A percentile compares a stretch with the other conserved stretches of the same genome.
These are phyloP conservation scores for Juglanconis juglandina DNA, from an alignment of 2,329 filamentous ascomycete species.

Conservation along the genomic window DNA sequence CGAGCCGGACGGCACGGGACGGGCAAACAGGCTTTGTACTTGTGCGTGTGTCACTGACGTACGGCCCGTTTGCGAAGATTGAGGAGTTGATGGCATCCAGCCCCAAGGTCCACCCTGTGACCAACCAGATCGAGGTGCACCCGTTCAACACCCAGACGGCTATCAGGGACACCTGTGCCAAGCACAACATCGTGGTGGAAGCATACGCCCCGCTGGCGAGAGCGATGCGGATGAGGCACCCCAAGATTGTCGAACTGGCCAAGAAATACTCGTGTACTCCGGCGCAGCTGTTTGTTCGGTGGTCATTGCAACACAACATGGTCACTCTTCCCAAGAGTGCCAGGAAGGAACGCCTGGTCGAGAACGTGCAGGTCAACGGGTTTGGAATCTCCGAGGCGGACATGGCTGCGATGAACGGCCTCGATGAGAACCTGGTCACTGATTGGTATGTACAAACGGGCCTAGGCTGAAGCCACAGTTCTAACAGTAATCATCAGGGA, in stretches of 20 bases:
- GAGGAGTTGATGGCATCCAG: constrained; percentile 64
- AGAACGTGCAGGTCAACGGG: constrained; percentile 60
- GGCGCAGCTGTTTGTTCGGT: constrained; percentile 70
- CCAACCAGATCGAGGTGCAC: constrained; percentile 81
- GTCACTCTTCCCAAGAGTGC: constrained; percentile 73
- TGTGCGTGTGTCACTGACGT: constrained; percentile 1
- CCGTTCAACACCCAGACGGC: constrained; percentile 73
- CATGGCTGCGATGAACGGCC: constrained; percentile 57
- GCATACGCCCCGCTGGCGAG: constrained; percentile 77
- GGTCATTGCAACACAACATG: constrained; percentile 72
- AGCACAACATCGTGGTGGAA: constrained; percentile 67
- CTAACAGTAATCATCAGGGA: constrained; percentile 15
- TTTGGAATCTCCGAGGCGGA: constrained; percentile 63
- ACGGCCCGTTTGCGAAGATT: constrained; percentile 40
- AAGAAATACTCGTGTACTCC: constrained; percentile 67
- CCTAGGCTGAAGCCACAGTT: not conserved
- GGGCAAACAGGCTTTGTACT: not conserved
- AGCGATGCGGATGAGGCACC: constrained; percentile 66
- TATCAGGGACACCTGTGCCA: constrained; percentile 64
- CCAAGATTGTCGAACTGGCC: constrained; percentile 57
- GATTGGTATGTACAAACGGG: constrained; percentile 45
- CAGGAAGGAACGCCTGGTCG: constrained; percentile 56
- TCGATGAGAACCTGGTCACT: constrained; percentile 72
- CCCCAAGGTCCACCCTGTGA: constrained; percentile 60
- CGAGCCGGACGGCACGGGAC: not conserved